Evolutionary conservation across 139 green algal genomes (phyloP), one percentile per base, ranked within the genome.

Genomic region (Coelastrella sp.): DNA sequence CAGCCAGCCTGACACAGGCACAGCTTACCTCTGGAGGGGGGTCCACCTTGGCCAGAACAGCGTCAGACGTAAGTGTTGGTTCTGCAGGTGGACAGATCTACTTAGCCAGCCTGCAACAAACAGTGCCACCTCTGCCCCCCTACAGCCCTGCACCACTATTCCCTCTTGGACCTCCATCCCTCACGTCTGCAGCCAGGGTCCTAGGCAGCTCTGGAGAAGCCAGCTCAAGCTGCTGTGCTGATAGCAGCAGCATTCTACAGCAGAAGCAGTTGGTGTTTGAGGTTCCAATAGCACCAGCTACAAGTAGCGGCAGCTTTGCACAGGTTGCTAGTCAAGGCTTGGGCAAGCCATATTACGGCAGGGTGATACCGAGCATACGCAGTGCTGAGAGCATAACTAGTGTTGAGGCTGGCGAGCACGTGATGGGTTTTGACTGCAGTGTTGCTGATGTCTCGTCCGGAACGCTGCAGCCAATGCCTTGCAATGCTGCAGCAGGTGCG

Each of bases 121-220:
- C 60, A 10, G 57, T 72, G 24, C 85, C 57, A 49, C 85, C 85
- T 25, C 72, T 80, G n/a, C 57, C 73, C 6, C 6, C 70, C 4
- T 89, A 75, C 85, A 83, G 56, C 72, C 85, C 85, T 22, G 72
- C 85, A 17, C 85, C 85, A 74, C 73, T 89, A 56, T 74, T 89
- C 14, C 74, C 85, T 12, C 72, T 72, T 8, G 85, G 72, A 3
- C 85, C 70, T 5, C 35, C 35, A 25, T 9, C 63, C 17, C 20
- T 60, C 17, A 25, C 17, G 19, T 4, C 70, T 12, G 70, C 70
- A 24, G 15, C 22, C 22, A 78, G 6, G 8, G 4, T 35, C 11
- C 20, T 35, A 12, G 70, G 17, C 70, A 78, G 70, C 70, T 9
- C 20, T 12, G 20, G 20, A 25, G 70, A 35, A 19, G 17, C 19